These are phyloP conservation scores for Starmerella bombicola DNA, from an alignment of 805 yeast genomes.

Conservation along the genomic window DNA sequence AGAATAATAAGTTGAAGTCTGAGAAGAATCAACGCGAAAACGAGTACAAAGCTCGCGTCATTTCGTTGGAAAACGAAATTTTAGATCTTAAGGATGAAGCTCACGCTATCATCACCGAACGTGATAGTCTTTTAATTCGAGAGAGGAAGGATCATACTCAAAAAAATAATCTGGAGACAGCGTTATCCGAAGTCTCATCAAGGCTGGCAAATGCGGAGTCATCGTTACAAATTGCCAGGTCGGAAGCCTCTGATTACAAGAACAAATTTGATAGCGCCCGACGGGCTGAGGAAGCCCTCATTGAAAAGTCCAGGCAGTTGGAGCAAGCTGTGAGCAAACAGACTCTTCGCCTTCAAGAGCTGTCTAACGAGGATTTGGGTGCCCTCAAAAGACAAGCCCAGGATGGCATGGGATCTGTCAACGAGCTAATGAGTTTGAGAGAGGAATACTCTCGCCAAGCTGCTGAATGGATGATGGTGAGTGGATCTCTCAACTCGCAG, in stretches of 20 bases:
- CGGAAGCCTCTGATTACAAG: not conserved
- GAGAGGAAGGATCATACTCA: not conserved
- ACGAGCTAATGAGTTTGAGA: not conserved
- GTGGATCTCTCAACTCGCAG: not conserved
- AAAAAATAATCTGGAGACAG: not conserved
- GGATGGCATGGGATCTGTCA: not conserved
- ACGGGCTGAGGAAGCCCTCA: slow-evolving; percentile 2
- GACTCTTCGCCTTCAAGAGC: slow-evolving; percentile 1
- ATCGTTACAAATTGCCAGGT: not conserved
- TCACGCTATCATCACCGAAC: not conserved
- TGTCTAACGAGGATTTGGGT: not conserved
- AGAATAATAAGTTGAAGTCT: not conserved
- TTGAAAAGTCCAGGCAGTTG: not conserved
- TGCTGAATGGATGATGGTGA: not conserved
- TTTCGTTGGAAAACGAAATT: not conserved
- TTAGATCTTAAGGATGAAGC: not conserved
- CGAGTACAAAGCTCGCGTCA: not conserved
- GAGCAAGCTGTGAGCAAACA: slow-evolving; percentile 1
- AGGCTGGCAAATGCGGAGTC: not conserved
- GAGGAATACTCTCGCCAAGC: not conserved
- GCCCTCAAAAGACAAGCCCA: slow-evolving; percentile 1
- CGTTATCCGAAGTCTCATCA: not conserved
- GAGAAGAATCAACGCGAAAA: not conserved
- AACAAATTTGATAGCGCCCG: not conserved
- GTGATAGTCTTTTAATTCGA: not conserved